Base-by-base conservation (phyloP, 2,329 filamentous ascomycete genomes). In the Bimuria novae-zelandiae region DNA sequence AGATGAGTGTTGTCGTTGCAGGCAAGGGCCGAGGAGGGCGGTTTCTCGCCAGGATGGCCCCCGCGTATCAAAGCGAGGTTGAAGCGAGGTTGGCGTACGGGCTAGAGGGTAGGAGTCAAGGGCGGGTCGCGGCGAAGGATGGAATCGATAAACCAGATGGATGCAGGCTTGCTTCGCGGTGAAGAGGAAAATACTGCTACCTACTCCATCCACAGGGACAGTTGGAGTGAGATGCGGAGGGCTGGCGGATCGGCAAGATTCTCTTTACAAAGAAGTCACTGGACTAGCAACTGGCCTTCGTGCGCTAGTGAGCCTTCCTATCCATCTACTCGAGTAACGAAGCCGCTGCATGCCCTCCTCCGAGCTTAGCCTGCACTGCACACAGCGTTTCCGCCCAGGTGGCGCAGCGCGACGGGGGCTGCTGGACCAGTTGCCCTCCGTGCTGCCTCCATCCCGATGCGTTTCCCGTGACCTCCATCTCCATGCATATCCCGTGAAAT, bases 1-100 rank as follows among this genome's bases (percentile, higher is more conserved):
- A 50, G 39, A 30, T 52, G 25, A 39, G 49, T n/a, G n/a, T 23
- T 16, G 49, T 25, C 19, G 43, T 33, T 22, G 27, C 23, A 29
- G 27, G 10, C 35, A 29, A n/a, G 12, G n/a, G 37, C 45, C 32
- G 27, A 35, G 33, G 33, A 36, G 33, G 16, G 30, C 23, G 12
- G 36, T 33, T 27, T 37, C 22, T 29, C n/a, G 44, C 46, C 17
- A 35, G 45, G 52, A 51, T n/a, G 47, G 47, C 35, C 54, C 51
- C 51, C 50, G 54, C 51, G 51, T 22, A 14, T 27, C 27, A 35
- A 47, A 33, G 51, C 32, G 25, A 46, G 43, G 25, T 27, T 10
- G 25, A 27, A 27, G 33, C 33, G 33, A 36, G 12, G 44, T 44
- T 53, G 43, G 49, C 46, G 29, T 29, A 8, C 14, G 33, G 40